Evolutionary conservation across 257 asterid genomes (phyloP).

Genomic region (Solanum commersonii): DNA sequence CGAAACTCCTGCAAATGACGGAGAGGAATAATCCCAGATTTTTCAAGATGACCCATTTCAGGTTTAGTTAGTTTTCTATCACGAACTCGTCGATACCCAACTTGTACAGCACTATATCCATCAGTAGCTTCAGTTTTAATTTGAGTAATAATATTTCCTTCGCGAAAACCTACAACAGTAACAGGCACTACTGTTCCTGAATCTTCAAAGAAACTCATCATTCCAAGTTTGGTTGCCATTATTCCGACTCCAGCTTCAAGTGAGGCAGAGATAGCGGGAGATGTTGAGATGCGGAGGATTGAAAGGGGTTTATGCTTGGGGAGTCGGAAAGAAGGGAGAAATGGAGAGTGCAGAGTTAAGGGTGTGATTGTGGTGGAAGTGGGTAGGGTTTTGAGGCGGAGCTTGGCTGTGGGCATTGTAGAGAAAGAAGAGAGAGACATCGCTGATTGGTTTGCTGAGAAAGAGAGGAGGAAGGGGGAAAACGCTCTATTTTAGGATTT

Average conservation of each 20-base stretch:
- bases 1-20: conserved; percentile 91
- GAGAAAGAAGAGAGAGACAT: conserved; percentile 48
- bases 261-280: conserved; percentile 42
- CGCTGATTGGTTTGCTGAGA: neutral
- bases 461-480: neutral
- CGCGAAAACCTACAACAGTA: conserved; percentile 86
- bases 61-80: conserved; percentile 84
- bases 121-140: conserved; percentile 74
- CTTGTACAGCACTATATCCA: conserved; percentile 82
- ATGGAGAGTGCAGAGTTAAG: neutral
- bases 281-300: conserved; percentile 24
- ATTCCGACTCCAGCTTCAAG: conserved; percentile 87
- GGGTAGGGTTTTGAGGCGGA: conserved; percentile 10
- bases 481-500: neutral
- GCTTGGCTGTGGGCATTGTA: conserved; percentile 9
- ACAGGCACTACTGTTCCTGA: conserved; percentile 77
- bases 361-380: neutral
- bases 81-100: conserved; percentile 79
- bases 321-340: conserved; percentile 8
- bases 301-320: conserved; percentile 25
- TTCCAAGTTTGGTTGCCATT: conserved; percentile 86
- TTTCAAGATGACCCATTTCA: conserved; percentile 82
- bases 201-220: conserved; percentile 81
- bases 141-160: conserved; percentile 90
- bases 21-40: conserved; percentile 76